Conservation (phyloP, 345 rosid species). For the Schrenkiella parvula region DNA sequence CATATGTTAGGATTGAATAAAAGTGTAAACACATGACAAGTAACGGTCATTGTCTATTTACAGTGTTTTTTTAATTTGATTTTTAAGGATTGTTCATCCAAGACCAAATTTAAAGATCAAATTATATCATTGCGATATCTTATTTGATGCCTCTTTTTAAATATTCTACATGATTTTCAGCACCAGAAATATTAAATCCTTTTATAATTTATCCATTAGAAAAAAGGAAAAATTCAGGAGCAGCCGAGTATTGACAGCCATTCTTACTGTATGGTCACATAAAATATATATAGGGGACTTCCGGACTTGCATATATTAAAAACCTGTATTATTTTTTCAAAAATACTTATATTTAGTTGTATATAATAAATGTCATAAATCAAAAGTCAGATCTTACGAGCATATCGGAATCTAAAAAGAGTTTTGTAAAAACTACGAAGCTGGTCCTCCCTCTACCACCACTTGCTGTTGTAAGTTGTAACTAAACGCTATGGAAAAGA, state of each 20-base stretch:
- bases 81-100: background rate
- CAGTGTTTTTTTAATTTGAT: background rate
- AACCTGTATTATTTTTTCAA: background rate
- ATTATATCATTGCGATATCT: background rate
- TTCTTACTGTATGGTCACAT: background rate
- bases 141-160: background rate
- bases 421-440: background rate
- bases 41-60: background rate
- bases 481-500: background rate
- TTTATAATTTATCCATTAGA: background rate
- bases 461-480: conserved; percentile 19
- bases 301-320: background rate
- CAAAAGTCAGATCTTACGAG: conserved; percentile 23
- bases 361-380: background rate
- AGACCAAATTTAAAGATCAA: background rate
- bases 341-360: background rate
- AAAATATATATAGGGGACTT: background rate
- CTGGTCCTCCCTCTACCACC: conserved; percentile 20
- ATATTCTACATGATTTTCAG: background rate
- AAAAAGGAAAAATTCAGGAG: background rate
- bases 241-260: conserved; percentile 15
- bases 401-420: conserved; percentile 21
- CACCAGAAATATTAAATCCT: background rate
- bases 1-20: background rate
- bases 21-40: background rate